Base-by-base conservation (phyloP, 371 early-diverging fungal species). In the Lichtheimia corymbifera region DNA sequence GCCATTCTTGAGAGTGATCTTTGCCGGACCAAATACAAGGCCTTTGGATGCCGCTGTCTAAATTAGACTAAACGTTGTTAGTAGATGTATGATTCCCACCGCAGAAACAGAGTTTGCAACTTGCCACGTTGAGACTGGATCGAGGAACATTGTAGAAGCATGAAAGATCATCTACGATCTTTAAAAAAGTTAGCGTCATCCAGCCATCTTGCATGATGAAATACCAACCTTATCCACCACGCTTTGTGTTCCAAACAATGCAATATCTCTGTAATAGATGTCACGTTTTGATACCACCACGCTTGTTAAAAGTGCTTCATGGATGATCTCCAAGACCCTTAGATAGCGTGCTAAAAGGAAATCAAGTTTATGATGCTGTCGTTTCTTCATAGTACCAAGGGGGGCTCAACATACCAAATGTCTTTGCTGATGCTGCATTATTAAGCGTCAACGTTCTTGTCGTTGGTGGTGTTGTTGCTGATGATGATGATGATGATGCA, bases 1-100 rank as follows among this genome's bases (percentile, higher is more conserved):
- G 20, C 59, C 64, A 42, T 70, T 76, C 30, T 74, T 75, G 3
- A 77, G 58, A 24, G 56, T 59, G 22, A 81, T 71, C 1, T 50
- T 54, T 35, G 76, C 70, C 5, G 78, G 67, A 7, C 81, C 81
- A 61, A 60, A 73, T 5, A 81, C 58, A 4, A 76, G 58, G 0
- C 81, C 81, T 59, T 78, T 81, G 2, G 73, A 68, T 0, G 81
- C 64, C 4, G 81, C 78, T 14, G 68, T 71, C 81, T 81, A 59
- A 30, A 22, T 1, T 35, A 9, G 13, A n/a, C 40, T 18, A 15
- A 58, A 50, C 1, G 18, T 14, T 12, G 17, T 6, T 35, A 5
- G 41, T 13, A 7, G 14, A 17, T 49, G 45, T 14, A 12, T 24
- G 5, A 11, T 27, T 9, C 2, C 20, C 18, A 13, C n/a, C n/a